Conservation (phyloP, 2,329 filamentous ascomycete species). For the Aspergillus felis region DNA sequence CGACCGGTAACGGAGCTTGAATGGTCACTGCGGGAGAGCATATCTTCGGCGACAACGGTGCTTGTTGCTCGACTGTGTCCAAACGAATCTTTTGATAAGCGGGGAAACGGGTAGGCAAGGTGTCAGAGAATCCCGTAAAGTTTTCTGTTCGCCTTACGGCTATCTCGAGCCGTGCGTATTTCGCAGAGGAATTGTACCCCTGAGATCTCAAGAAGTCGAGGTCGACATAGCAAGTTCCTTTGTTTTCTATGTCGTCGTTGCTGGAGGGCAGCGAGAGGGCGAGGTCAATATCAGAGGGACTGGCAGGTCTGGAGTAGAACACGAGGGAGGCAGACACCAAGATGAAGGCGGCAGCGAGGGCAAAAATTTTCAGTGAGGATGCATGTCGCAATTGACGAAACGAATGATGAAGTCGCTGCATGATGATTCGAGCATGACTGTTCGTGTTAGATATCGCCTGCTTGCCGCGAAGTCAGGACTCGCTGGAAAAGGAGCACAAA, state of each 20-base stretch:
- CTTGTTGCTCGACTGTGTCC: constrained; percentile 18
- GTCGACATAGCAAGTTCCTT: constrained; percentile 12
- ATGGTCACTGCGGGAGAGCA: constrained; percentile 15
- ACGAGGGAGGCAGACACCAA: constrained; percentile 6
- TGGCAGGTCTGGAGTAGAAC: constrained; percentile 4
- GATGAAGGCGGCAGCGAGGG: constrained; percentile 4
- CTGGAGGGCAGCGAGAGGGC: background rate
- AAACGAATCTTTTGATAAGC: constrained; percentile 13
- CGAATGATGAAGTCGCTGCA: constrained; percentile 10
- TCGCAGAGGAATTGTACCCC: constrained; percentile 9
- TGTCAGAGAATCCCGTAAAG: constrained; percentile 13
- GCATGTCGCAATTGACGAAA: constrained; percentile 8
- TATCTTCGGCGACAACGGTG: constrained; percentile 8
- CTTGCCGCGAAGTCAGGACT: background rate
- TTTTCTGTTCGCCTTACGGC: constrained; percentile 13
- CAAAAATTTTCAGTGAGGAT: constrained; percentile 5
- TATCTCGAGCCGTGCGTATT: constrained; percentile 17
- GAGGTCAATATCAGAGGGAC: background rate
- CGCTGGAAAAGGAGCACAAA: background rate
- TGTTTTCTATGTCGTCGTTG: background rate
- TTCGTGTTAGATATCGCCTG: background rate
- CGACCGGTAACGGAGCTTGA: constrained; percentile 10
- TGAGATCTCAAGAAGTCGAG: constrained; percentile 14
- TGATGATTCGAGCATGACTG: constrained; percentile 11
- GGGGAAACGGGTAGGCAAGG: constrained; percentile 10